Base-by-base conservation (phyloP, 345 rosid species). In the Pistacia integerrima region DNA sequence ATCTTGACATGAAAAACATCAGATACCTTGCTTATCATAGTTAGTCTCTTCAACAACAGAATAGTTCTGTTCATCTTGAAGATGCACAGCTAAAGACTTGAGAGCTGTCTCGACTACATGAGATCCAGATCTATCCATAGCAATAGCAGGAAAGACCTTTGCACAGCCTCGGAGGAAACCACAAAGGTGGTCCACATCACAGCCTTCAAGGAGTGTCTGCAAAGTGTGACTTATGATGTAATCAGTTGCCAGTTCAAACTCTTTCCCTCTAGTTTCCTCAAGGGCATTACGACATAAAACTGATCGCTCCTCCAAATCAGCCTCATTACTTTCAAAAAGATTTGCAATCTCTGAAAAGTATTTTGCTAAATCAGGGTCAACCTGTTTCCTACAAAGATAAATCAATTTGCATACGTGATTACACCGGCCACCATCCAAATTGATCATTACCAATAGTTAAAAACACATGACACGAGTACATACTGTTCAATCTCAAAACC, bases 91-190 rank as follows among this genome's bases (percentile, higher is more conserved):
- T 82, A 96, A 78, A 59, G 95, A 90, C 91, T 91, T 93, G 58
- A 96, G 91, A 75, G 97, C 95, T 62, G 98, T 86, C 86, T 96
- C 98, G 0, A 93, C 94, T 63, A 94, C 98, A 87, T 96, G 97
- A 66, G 99, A 96, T 75, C 98, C 97, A 63, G 97, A 92, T 51
- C 91, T 90, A 82, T 94, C 98, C 95, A 91, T 91, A 55, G 98
- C 92, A 82, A 94, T 87, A 75, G 87, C 84, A 77, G 98, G 93
- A 78, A 96, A 94, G 69, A 80, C 82, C 6, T 79, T 48, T 7
- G 93, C 87, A 78, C 89, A 88, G 66, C 89, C 84, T 52, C 74
- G 85, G n/a, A 96, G 77, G 81, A 96, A 96, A 78, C 88, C 80
- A 54, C 98, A 92, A 56, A 96, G 97, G 66, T 90, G 92, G 70